These are phyloP conservation scores for Torulaspora indica DNA, from an alignment of 805 yeast genomes.

Conservation along the genomic window DNA sequence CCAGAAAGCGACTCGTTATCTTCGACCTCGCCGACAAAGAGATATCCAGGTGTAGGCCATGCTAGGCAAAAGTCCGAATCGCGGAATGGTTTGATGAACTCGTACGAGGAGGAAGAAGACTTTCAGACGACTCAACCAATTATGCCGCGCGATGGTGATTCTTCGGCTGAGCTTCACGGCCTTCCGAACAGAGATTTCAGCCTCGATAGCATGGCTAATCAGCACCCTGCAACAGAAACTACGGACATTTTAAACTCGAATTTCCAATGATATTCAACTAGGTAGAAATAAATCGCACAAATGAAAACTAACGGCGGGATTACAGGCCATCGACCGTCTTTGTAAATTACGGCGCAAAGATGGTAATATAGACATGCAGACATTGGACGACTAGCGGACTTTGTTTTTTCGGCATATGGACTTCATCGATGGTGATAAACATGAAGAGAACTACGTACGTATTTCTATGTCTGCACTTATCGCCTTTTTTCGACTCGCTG, in stretches of 20 bases:
- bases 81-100: constrained; percentile 28
- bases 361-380: neutral
- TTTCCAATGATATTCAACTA: constrained; percentile 1
- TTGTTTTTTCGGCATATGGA: neutral
- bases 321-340: neutral
- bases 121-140: constrained; percentile 15
- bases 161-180: constrained; percentile 3
- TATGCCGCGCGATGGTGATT: constrained; percentile 1
- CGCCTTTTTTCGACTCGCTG: neutral
- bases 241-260: constrained; percentile 15
- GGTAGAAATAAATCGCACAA: neutral
- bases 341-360: neutral
- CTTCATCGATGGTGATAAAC: neutral
- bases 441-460: neutral
- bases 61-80: constrained; percentile 31
- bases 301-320: neutral
- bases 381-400: neutral
- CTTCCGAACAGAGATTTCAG: constrained; percentile 23
- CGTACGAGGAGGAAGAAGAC: constrained; percentile 23
- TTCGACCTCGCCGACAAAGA: constrained; percentile 13
- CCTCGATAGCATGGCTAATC: constrained; percentile 17
- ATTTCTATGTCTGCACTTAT: neutral
- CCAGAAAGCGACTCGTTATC: constrained; percentile 14
- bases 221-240: constrained; percentile 14
- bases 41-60: constrained; percentile 25